phyloP scores from a whole-genome alignment of 306 rosid genomes.

The Fragaria nilgerrensis region DNA sequence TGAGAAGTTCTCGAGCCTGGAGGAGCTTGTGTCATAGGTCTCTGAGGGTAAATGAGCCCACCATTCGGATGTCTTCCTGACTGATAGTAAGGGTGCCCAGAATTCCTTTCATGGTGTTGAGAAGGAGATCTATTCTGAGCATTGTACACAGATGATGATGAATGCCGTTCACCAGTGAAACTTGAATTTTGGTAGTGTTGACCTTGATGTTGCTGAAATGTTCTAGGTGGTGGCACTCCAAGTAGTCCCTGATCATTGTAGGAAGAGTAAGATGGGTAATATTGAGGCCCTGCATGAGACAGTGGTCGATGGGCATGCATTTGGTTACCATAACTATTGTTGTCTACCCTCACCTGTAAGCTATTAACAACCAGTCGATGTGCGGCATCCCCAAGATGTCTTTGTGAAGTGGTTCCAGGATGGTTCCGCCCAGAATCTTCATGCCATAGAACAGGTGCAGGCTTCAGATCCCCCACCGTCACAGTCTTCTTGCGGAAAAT shows the following conservation, averaged over 20 bases:
- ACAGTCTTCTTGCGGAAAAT: slow-evolving; percentile 65
- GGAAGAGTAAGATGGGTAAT: slow-evolving; percentile 27
- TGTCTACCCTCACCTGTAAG: slow-evolving; percentile 42
- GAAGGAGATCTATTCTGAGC: slow-evolving; percentile 39
- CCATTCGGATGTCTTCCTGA: slow-evolving; percentile 42
- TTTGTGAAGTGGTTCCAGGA: slow-evolving; percentile 52
- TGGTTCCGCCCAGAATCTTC: slow-evolving; percentile 73
- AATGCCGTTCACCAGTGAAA: not conserved
- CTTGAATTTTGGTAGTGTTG: slow-evolving; percentile 26
- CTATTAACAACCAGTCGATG: slow-evolving; percentile 62
- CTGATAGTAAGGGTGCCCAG: slow-evolving; percentile 39
- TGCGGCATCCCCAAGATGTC: slow-evolving; percentile 62
- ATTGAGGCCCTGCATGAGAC: slow-evolving; percentile 30
- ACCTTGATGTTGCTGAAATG: slow-evolving; percentile 31
- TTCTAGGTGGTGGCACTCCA: slow-evolving; percentile 29
- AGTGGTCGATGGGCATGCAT: slow-evolving; percentile 29
- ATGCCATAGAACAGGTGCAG: slow-evolving; percentile 83
- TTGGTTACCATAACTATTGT: slow-evolving; percentile 34
- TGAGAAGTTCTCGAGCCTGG: slow-evolving; percentile 29
- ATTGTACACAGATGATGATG: slow-evolving; percentile 9
- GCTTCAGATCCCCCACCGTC: slow-evolving; percentile 59
- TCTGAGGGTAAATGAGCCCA: slow-evolving; percentile 31
- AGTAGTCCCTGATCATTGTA: slow-evolving; percentile 33
- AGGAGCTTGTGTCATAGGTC: slow-evolving; percentile 20
- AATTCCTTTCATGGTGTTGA: slow-evolving; percentile 38